Evolutionary conservation across 179 eudicot species (phyloP), one percentile per base, ranked within the genome.

Genomic region (Spinacia oleracea): DNA sequence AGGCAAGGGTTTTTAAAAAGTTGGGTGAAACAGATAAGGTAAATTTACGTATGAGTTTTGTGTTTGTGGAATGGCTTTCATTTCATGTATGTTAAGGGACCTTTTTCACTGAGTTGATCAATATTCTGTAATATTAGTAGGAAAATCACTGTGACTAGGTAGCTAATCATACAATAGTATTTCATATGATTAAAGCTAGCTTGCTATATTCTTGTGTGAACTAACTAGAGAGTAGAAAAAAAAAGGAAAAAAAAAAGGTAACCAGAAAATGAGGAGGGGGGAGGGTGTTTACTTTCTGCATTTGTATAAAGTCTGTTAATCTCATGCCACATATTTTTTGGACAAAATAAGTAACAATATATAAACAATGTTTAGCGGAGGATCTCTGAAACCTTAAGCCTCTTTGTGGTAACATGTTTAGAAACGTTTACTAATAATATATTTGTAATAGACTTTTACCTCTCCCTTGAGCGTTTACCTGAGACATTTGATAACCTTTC

Each of bases 1-100:
- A 94, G 85, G 96, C 97, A 74, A 90, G 90, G 73, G 87, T 94
- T 77, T 94, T 88, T 84, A 91, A 89, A 88, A 92, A 90, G 76
- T 68, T 94, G 70, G 98, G 89, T 48, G 96, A 89, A 86, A 79
- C 88, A 27, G 96, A 94, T 78, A 94, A 94, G 98, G 98, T 92
- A 73, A 46, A 48, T 84, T 35, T 56, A 11, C 42, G n/a, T 63
- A 48, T 55, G 70, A 40, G 38, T 62, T 35, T 60, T 59, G 9
- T 63, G 38, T 35, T 16, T 20, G 4, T 70, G 38, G 35, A 46
- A 11, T 40, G 40, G 25, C 23, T 21, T 74, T 62, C 66, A 3
- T 29, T 6, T 29, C 35, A 62, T 27, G 12, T 3, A 25, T 60
- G 35, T 6, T 59, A 1, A 10, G 16, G 64, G 21, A 53, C 58